Conservation (phyloP, 2,329 filamentous ascomycete species). For the Albifimbria verrucaria region DNA sequence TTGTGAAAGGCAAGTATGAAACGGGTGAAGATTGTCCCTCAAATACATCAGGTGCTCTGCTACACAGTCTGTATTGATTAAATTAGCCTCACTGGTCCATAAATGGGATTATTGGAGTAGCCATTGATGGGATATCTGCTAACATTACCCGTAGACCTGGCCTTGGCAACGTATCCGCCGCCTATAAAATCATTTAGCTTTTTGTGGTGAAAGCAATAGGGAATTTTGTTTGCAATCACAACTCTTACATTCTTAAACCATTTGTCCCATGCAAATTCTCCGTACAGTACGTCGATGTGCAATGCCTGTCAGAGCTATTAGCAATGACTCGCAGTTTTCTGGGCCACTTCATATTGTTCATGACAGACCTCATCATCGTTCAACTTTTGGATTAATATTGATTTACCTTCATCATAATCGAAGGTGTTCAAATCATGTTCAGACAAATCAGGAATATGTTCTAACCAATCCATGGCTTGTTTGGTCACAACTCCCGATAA, state of each 20-base stretch:
- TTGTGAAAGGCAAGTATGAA: conserved; percentile 4
- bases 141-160: neutral
- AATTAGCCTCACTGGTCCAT: neutral
- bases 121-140: neutral
- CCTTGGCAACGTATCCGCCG: too few species aligned
- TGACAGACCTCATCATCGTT: neutral
- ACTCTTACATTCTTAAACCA: neutral
- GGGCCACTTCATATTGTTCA: too few species aligned
- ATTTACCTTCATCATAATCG: neutral
- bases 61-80: neutral
- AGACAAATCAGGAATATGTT: neutral
- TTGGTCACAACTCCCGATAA: too few species aligned
- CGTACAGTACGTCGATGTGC: neutral
- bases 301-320: neutral
- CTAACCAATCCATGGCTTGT: neutral
- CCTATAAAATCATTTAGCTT: neutral
- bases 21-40: conserved; percentile 2
- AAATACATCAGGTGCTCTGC: conserved; percentile 3
- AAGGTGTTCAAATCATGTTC: neutral
- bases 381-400: neutral
- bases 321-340: too few species aligned
- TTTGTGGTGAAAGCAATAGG: neutral
- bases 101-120: neutral
- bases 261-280: neutral
- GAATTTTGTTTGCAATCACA: neutral